Evolutionary conservation across 176 grass and related monocot species (phyloP).

Genomic region (Carex pumila): DNA sequence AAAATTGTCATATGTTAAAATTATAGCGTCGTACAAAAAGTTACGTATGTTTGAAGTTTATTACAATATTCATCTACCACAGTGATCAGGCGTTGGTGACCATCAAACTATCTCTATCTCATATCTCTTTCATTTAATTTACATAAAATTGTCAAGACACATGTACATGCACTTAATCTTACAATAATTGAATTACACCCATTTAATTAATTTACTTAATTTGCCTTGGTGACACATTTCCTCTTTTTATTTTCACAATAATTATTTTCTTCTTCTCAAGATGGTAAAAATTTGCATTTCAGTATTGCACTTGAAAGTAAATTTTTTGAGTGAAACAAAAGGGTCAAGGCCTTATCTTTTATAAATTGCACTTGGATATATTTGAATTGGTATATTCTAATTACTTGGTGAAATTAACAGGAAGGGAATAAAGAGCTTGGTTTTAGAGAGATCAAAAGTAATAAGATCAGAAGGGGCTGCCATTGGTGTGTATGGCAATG

Average conservation of each 20-base stretch:
- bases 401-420: conserved; percentile 12
- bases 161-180: too few relatives aligned
- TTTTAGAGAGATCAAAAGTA: conserved; percentile 34
- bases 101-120: too few relatives aligned
- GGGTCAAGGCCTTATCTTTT: too few relatives aligned
- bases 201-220: neutral
- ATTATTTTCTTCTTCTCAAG: neutral
- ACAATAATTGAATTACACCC: too few relatives aligned
- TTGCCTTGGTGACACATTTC: neutral
- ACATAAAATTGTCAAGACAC: too few relatives aligned
- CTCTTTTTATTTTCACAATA: neutral
- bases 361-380: neutral
- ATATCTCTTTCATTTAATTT: too few relatives aligned
- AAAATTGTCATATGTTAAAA: too few relatives aligned
- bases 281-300: neutral
- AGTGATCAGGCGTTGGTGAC: too few relatives aligned
- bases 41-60: too few relatives aligned
- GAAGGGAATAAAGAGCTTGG: conserved; percentile 40
- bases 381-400: neutral
- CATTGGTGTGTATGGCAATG: conserved; percentile 35
- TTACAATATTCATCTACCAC: too few relatives aligned
- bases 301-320: neutral
- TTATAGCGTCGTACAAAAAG: too few relatives aligned
- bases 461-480: conserved; percentile 28
- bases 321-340: too few relatives aligned